phyloP scores from a whole-genome alignment of 73 alveolate genomes.

The Paramecium octaurelia region DNA sequence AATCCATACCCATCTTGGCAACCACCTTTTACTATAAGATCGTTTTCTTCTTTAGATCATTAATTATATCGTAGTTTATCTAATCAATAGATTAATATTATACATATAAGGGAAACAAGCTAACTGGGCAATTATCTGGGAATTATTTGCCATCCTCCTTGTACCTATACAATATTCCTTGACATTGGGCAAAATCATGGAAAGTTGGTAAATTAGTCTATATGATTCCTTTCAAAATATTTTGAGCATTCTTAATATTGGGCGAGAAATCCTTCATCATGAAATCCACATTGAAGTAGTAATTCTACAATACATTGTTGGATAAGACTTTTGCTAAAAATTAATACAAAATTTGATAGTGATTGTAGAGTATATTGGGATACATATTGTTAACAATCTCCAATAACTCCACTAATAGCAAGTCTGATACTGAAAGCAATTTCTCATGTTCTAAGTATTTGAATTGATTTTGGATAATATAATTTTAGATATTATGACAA shows the following conservation, averaged over 20 bases:
- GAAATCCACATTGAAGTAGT: background rate
- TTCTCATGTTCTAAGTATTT: background rate
- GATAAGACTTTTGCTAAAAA: background rate
- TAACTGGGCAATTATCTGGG: background rate
- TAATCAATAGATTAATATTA: background rate
- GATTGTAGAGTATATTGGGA: background rate
- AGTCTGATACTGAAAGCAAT: background rate
- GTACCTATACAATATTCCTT: background rate
- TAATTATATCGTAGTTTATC: constrained; percentile 40
- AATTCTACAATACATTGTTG: background rate
- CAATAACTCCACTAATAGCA: background rate
- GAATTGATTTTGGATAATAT: background rate
- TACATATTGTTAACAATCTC: background rate
- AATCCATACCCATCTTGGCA: constrained; percentile 41
- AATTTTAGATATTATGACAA: background rate
- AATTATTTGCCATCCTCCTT: background rate
- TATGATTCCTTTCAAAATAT: background rate
- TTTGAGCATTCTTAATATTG: background rate
- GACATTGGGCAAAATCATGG: constrained; percentile 10
- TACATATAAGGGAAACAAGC: background rate
- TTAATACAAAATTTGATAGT: background rate
- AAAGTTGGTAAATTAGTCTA: background rate
- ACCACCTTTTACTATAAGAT: constrained; percentile 11
- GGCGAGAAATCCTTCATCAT: background rate
- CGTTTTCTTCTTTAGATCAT: constrained; percentile 51